These are phyloP conservation scores for Claviceps pusilla DNA, from an alignment of 2,329 filamentous ascomycete species.

Conservation along the genomic window DNA sequence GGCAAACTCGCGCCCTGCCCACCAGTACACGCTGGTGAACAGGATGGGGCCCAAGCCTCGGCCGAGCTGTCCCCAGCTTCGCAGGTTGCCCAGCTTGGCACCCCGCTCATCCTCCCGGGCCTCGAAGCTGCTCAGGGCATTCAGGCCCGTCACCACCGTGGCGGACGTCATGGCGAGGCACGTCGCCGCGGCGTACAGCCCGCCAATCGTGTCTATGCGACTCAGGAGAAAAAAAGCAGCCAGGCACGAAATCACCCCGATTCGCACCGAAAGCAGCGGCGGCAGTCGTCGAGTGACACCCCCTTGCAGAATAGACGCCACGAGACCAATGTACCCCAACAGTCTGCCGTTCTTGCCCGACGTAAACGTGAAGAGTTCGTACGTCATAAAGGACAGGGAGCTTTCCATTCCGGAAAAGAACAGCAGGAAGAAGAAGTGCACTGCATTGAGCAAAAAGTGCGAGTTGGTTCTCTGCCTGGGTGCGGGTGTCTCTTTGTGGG, in stretches of 20 bases:
- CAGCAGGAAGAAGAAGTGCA: slow-evolving; percentile 81
- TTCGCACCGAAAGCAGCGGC: slow-evolving; percentile 62
- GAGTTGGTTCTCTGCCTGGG: slow-evolving; percentile 55
- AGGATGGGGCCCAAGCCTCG: slow-evolving; percentile 73
- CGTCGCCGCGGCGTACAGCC: slow-evolving; percentile 68
- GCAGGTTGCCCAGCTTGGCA: slow-evolving; percentile 68
- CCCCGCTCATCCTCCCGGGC: slow-evolving; percentile 67
- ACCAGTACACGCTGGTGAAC: slow-evolving; percentile 96
- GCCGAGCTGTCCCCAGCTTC: slow-evolving; percentile 73
- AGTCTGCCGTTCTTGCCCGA: slow-evolving; percentile 70
- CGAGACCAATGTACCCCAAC: slow-evolving; percentile 78
- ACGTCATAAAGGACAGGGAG: slow-evolving; percentile 92
- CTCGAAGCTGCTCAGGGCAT: slow-evolving; percentile 83
- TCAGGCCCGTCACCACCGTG: slow-evolving; percentile 86
- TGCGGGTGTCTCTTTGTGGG: slow-evolving; percentile 10
- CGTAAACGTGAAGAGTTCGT: slow-evolving; percentile 74
- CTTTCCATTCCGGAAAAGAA: slow-evolving; percentile 99
- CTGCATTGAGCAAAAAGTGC: slow-evolving; percentile 64
- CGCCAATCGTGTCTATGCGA: slow-evolving; percentile 48
- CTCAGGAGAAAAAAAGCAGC: slow-evolving; percentile 68
- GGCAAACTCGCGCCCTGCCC: slow-evolving; percentile 77
- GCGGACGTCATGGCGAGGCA: slow-evolving; percentile 80
- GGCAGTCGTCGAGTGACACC: slow-evolving; percentile 76
- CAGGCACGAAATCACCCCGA: slow-evolving; percentile 65
- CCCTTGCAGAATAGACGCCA: slow-evolving; percentile 85